phyloP scores from a whole-genome alignment of 768 basidiomycete species.

The Lentinus tigrinus region DNA sequence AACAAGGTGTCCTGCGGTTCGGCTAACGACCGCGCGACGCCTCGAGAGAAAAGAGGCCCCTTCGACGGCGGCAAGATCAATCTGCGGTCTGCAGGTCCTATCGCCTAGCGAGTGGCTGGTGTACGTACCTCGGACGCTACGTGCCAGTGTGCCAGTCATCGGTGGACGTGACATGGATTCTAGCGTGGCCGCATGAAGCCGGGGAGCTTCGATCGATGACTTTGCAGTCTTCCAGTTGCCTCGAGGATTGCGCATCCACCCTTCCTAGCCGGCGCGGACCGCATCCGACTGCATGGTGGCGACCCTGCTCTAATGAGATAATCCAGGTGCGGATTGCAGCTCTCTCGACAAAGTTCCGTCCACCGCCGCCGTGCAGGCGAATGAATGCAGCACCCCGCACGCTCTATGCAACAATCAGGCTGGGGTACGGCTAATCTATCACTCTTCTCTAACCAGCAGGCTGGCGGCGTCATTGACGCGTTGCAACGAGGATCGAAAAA shows the following conservation, averaged over 20 bases:
- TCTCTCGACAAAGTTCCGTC: background rate
- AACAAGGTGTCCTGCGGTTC: background rate
- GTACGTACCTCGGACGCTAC: conserved; percentile 1
- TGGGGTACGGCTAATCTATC: background rate
- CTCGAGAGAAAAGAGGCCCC: background rate
- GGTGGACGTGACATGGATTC: conserved; percentile 8
- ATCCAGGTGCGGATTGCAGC: background rate
- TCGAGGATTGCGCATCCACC: conserved; percentile 4
- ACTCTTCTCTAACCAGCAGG: background rate
- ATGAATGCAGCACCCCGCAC: too few species aligned
- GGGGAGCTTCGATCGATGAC: conserved; percentile 14
- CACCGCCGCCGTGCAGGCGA: conserved; percentile 1
- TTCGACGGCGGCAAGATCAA: background rate
- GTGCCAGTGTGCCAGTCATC: background rate
- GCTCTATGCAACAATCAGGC: too few species aligned
- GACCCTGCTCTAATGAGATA: background rate
- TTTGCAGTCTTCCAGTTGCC: conserved; percentile 6
- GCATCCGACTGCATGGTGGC: background rate
- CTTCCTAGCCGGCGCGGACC: background rate
- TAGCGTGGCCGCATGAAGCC: conserved; percentile 13
- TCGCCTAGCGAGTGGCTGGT: background rate
- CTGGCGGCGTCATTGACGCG: background rate
- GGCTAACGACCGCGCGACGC: background rate
- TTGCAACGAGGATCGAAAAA: background rate
- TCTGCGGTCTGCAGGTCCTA: background rate